Evolutionary conservation across 2,329 filamentous ascomycete genomes (phyloP).

Genomic region (Fusarium tricinctum): DNA sequence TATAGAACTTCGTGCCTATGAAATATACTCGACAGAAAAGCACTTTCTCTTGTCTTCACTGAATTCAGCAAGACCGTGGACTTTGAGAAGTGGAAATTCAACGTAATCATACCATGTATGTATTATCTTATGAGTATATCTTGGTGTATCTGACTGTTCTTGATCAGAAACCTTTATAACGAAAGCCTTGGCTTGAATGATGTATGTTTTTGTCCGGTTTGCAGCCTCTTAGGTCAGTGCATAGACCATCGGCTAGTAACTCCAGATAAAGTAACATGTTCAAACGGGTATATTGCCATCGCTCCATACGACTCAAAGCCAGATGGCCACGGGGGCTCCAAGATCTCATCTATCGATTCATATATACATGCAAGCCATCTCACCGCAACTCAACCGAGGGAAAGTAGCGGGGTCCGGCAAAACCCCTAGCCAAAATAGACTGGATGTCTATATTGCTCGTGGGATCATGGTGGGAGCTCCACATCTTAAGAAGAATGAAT

Average conservation of each 20-base stretch:
- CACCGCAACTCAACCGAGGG: slow-evolving; percentile 75
- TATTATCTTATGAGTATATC: not conserved
- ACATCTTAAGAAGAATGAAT: slow-evolving; percentile 91
- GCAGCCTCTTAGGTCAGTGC: not conserved
- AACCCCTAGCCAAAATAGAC: slow-evolving; percentile 85
- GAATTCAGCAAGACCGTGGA: not conserved
- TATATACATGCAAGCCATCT: slow-evolving; percentile 12
- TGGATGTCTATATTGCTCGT: slow-evolving; percentile 88
- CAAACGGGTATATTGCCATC: slow-evolving; percentile 25
- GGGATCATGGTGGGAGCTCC: slow-evolving; percentile 79
- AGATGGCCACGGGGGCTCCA: not conserved
- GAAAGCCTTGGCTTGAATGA: no score
- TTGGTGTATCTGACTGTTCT: not conserved
- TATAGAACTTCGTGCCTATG: not conserved
- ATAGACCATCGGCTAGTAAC: not conserved
- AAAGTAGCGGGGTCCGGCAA: slow-evolving; percentile 87
- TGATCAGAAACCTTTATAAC: not conserved
- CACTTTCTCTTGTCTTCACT: not conserved
- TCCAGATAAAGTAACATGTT: slow-evolving; percentile 1
- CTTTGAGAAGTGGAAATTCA: not conserved
- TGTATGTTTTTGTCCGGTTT: not conserved
- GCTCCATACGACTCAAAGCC: slow-evolving; percentile 1
- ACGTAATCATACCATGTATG: not conserved
- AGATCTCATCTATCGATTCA: not conserved
- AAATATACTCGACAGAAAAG: no score